Evolutionary conservation across 805 yeast genomes (phyloP).

Genomic region (Kuraishia cidri): DNA sequence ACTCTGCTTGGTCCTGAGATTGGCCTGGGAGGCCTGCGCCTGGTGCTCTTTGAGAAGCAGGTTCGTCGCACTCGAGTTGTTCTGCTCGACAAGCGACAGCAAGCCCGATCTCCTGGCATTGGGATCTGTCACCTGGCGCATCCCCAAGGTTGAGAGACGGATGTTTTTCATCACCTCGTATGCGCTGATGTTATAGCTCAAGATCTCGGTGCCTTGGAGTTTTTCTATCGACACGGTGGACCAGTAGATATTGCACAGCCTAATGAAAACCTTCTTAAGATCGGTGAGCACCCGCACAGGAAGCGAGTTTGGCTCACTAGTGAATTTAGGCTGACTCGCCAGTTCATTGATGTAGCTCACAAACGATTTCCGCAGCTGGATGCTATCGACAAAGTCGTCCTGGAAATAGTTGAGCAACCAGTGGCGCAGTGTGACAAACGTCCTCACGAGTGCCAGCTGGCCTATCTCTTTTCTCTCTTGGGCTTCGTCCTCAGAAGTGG

Average conservation of each 20-base stretch:
- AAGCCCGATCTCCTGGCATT: constrained; percentile 30
- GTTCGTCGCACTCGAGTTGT: constrained; percentile 12
- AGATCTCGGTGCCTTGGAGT: constrained; percentile 9
- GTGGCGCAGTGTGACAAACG: constrained; percentile 81
- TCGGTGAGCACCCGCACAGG: constrained; percentile 17
- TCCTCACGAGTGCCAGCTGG: constrained; percentile 61
- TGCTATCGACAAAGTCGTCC: constrained; percentile 65
- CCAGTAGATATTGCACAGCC: constrained; percentile 22
- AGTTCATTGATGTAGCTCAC: constrained; percentile 28
- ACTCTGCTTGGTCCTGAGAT: constrained; percentile 1
- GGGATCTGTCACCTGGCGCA: constrained; percentile 27
- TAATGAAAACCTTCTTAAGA: constrained; percentile 21
- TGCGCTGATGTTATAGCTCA: constrained; percentile 13
- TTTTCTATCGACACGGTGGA: constrained; percentile 14
- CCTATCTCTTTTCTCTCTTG: constrained; percentile 36
- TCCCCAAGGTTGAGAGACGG: constrained; percentile 26
- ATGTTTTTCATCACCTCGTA: constrained; percentile 16
- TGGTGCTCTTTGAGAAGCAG: constrained; percentile 10
- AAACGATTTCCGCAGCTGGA: constrained; percentile 35
- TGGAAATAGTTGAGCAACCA: constrained; percentile 85
- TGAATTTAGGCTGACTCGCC: background rate
- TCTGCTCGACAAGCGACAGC: constrained; percentile 21
- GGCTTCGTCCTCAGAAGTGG: constrained; percentile 1
- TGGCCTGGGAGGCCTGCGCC: background rate
- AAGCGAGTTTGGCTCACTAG: constrained; percentile 2